Conservation (phyloP, 2,329 filamentous ascomycete species). For the Phyllosticta citrichinensis region DNA sequence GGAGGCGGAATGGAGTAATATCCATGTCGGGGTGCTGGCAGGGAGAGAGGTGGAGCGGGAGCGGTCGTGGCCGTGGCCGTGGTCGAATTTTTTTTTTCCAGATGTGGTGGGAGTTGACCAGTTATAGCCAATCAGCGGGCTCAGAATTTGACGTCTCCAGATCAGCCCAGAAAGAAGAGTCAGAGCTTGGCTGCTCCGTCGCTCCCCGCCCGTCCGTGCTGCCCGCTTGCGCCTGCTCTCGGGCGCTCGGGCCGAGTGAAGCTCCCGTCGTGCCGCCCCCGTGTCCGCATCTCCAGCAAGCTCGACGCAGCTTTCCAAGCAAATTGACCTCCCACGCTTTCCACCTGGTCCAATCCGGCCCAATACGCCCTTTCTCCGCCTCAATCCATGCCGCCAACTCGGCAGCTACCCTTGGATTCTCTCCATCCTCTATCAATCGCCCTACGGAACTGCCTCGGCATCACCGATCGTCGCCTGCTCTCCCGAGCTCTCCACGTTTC, state of each 20-base stretch:
- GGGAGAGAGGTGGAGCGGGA: neutral
- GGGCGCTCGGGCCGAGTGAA: no score
- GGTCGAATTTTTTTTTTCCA: neutral
- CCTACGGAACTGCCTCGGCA: constrained; percentile 16
- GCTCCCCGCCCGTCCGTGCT: no score
- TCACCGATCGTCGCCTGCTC: neutral
- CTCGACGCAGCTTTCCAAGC: neutral
- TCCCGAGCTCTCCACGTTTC: neutral
- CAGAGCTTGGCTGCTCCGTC: no score
- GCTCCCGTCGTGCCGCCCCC: no score
- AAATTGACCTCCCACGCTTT: neutral
- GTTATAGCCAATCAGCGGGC: no score
- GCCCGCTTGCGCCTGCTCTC: no score
- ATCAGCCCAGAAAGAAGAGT: no score
- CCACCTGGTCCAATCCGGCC: neutral
- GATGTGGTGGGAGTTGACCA: no score
- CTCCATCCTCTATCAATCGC: constrained; percentile 31
- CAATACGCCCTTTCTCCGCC: neutral
- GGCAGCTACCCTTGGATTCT: constrained; percentile 33
- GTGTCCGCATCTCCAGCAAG: neutral
- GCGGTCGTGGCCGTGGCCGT: neutral
- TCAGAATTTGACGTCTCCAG: no score
- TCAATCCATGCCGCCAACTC: constrained; percentile 37
- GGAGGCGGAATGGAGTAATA: constrained; percentile 2
- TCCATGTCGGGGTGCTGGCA: neutral